phyloP scores from a whole-genome alignment of 306 rosid genomes.

The Leucaena leucocephala region DNA sequence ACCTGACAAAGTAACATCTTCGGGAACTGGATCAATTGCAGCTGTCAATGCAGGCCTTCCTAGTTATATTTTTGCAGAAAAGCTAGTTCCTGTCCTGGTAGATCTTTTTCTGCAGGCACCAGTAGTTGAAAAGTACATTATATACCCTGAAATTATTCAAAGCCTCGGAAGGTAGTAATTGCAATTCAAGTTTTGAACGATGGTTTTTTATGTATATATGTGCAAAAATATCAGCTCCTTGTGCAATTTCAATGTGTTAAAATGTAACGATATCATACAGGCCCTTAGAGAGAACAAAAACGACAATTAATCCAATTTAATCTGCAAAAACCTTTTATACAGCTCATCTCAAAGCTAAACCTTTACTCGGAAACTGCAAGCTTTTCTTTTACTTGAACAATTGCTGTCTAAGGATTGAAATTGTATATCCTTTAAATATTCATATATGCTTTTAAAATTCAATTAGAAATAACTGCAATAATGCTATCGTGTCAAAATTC shows the following conservation, averaged over 20 bases:
- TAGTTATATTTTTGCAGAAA: slow-evolving; percentile 76
- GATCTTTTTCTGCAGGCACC: slow-evolving; percentile 89
- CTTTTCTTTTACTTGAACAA: not conserved
- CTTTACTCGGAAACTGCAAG: slow-evolving; percentile 12
- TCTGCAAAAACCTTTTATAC: slow-evolving; percentile 14
- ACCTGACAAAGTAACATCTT: slow-evolving; percentile 53
- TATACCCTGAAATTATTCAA: slow-evolving; percentile 93
- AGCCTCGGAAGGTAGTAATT: slow-evolving; percentile 83
- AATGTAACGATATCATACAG: not conserved
- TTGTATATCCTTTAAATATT: slow-evolving; percentile 15
- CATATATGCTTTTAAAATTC: not conserved
- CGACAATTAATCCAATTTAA: slow-evolving; percentile 1
- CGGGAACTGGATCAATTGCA: slow-evolving; percentile 54
- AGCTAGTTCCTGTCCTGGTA: slow-evolving; percentile 82
- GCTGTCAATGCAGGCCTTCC: slow-evolving; percentile 55
- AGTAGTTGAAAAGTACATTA: slow-evolving; percentile 67
- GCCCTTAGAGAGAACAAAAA: not conserved
- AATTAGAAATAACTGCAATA: slow-evolving; percentile 22
- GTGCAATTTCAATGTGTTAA: not conserved
- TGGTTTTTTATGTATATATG: not conserved
- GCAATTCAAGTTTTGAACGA: slow-evolving; percentile 4
- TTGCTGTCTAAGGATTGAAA: slow-evolving; percentile 30
- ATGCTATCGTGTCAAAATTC: slow-evolving; percentile 32
- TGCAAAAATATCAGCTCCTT: not conserved
- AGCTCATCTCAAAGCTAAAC: slow-evolving; percentile 1